phyloP scores from a whole-genome alignment of 306 rosid genomes.

The Argentina anserina region DNA sequence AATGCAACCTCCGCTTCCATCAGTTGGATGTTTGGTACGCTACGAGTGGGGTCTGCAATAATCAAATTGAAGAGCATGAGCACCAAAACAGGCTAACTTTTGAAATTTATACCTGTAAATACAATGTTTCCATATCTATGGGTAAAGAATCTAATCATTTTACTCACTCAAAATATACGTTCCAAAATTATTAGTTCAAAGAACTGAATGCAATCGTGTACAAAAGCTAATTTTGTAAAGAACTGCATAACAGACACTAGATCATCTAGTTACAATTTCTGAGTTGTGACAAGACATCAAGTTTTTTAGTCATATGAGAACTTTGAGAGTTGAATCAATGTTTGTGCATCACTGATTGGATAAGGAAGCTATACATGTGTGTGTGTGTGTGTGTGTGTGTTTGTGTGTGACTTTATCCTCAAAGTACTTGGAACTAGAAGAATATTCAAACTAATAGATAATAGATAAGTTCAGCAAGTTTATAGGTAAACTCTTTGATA shows the following conservation, averaged over 20 bases:
- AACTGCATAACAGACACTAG: neutral
- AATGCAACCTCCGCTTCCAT: conserved; percentile 91
- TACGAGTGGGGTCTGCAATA: conserved; percentile 31
- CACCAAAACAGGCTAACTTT: neutral
- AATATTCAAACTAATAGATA: neutral
- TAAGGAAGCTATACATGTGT: neutral
- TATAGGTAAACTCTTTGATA: neutral
- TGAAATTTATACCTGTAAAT: neutral
- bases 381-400: no score
- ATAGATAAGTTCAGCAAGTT: neutral
- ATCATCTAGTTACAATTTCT: neutral
- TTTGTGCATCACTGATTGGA: neutral
- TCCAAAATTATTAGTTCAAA: conserved; percentile 6
- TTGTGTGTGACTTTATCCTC: neutral
- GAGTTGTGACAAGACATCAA: neutral
- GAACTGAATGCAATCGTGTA: neutral
- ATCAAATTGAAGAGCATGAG: conserved; percentile 28
- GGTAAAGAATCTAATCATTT: neutral
- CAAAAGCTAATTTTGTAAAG: neutral
- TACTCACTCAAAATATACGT: neutral
- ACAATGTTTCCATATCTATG: neutral
- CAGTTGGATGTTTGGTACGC: conserved; percentile 49
- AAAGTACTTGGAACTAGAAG: neutral
- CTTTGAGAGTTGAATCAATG: neutral
- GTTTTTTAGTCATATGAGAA: neutral